phyloP scores from a whole-genome alignment of 140 eudicot genomes.

The Bidens hawaiensis region DNA sequence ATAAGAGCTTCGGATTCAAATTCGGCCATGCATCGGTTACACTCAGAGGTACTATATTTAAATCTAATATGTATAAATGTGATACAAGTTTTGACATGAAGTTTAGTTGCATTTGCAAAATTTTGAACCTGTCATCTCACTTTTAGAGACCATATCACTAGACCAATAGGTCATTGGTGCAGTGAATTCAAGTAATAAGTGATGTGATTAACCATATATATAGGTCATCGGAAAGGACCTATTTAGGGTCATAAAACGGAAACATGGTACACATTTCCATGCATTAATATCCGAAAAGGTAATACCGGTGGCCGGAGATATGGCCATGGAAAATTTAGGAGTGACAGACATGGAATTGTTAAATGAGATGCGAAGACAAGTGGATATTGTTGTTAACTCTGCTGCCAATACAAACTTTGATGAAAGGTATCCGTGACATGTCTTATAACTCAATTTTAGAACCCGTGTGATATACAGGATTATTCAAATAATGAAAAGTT shows the following conservation, averaged over 20 bases:
- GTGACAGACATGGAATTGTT: conserved; percentile 22
- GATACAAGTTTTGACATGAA: too few species aligned
- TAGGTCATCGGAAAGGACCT: conserved; percentile 44
- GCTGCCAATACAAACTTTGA: conserved; percentile 58
- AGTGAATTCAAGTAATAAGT: too few species aligned
- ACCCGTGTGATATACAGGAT: background rate
- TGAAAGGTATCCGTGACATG: conserved; percentile 17
- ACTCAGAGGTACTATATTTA: conserved; percentile 27
- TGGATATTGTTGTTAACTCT: conserved; percentile 39
- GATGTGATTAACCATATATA: background rate
- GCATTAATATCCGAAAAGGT: conserved; percentile 39
- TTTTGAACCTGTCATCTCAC: too few species aligned
- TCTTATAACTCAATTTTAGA: background rate
- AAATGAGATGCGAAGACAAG: conserved; percentile 37
- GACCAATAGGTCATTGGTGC: too few species aligned
- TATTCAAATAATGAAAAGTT: background rate
- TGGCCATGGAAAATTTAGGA: conserved; percentile 39
- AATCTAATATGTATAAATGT: too few species aligned
- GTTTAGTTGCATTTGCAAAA: too few species aligned
- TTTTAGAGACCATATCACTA: too few species aligned
- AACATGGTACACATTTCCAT: conserved; percentile 20
- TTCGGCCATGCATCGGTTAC: conserved; percentile 23
- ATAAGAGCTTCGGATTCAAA: conserved; percentile 28
- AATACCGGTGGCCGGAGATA: conserved; percentile 36
- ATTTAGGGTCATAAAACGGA: conserved; percentile 37